These are phyloP conservation scores for Lolium perenne DNA, from an alignment of 176 grass and related monocot species.

Conservation along the genomic window DNA sequence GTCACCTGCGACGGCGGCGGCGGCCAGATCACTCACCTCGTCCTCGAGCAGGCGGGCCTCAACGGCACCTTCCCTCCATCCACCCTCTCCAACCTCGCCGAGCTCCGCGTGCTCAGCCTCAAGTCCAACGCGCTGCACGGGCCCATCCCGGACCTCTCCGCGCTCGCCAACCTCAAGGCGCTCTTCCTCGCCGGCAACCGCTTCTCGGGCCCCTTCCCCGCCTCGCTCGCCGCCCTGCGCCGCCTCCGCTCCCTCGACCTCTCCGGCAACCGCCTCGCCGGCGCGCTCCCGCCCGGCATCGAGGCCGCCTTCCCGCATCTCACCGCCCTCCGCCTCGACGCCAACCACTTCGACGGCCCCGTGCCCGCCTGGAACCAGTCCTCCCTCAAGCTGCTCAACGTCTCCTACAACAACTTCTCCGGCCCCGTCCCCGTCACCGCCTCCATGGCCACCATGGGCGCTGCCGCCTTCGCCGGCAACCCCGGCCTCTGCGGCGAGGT, in stretches of 20 bases:
- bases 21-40: slow-evolving; percentile 62
- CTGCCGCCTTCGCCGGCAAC: slow-evolving; percentile 60
- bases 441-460: slow-evolving; percentile 46
- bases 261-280: slow-evolving; percentile 68
- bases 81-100: slow-evolving; percentile 58
- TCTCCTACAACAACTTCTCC: slow-evolving; percentile 88
- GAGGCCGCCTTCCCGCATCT: slow-evolving; percentile 63
- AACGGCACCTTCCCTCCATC: slow-evolving; percentile 63
- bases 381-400: slow-evolving; percentile 67
- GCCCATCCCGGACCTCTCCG: slow-evolving; percentile 73
- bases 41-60: slow-evolving; percentile 63
- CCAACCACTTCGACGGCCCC: slow-evolving; percentile 78
- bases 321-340: slow-evolving; percentile 60
- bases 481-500: slow-evolving; percentile 78
- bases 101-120: slow-evolving; percentile 90
- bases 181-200: slow-evolving; percentile 78
- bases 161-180: slow-evolving; percentile 78
- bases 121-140: slow-evolving; percentile 81
- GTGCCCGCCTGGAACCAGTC: slow-evolving; percentile 86
- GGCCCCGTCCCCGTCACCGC: slow-evolving; percentile 78
- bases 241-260: slow-evolving; percentile 86
- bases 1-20: slow-evolving; percentile 49
- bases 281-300: slow-evolving; percentile 62
- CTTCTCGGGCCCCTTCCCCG: slow-evolving; percentile 79
- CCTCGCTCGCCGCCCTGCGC: slow-evolving; percentile 64